Evolutionary conservation across 768 basidiomycete species (phyloP).

Genomic region (Pluteus cervinus): DNA sequence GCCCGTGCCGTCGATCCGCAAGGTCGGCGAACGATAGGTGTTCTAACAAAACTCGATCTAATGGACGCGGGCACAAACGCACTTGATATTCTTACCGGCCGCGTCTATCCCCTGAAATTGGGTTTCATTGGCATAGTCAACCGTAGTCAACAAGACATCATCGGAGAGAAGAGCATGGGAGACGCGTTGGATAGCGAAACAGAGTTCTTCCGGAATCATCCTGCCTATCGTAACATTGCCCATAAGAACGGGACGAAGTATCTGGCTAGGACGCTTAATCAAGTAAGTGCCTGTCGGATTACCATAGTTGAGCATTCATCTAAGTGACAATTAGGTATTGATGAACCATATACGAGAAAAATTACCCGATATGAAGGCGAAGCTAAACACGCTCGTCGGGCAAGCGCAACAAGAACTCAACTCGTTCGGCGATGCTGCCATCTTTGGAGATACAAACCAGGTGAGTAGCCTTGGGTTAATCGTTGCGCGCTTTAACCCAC

Average conservation of each 20-base stretch:
- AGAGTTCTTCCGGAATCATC: conserved; percentile 87
- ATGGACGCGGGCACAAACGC: conserved; percentile 99
- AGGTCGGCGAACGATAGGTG: conserved; percentile 93
- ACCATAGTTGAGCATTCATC: neutral
- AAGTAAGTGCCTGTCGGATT: conserved; percentile 42
- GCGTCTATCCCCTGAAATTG: conserved; percentile 95
- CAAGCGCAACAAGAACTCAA: conserved; percentile 98
- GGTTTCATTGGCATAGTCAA: conserved; percentile 99
- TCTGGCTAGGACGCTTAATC: conserved; percentile 88
- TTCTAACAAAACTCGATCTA: conserved; percentile 94
- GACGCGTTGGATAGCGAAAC: conserved; percentile 82
- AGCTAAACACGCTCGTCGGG: conserved; percentile 96
- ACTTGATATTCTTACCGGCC: conserved; percentile 90
- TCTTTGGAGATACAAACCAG: conserved; percentile 89
- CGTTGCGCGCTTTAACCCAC: conserved; percentile 12
- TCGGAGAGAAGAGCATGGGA: conserved; percentile 73
- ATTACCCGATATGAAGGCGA: conserved; percentile 98
- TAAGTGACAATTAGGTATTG: conserved; percentile 50
- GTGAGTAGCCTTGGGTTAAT: conserved; percentile 21
- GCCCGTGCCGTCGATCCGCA: conserved; percentile 95
- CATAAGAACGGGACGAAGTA: conserved; percentile 98
- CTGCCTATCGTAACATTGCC: conserved; percentile 91
- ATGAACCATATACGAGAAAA: conserved; percentile 99
- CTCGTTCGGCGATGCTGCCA: conserved; percentile 90
- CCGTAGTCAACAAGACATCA: conserved; percentile 97